Base-by-base conservation (phyloP, 306 rosid species). In the Vigna reflexopilosa region DNA sequence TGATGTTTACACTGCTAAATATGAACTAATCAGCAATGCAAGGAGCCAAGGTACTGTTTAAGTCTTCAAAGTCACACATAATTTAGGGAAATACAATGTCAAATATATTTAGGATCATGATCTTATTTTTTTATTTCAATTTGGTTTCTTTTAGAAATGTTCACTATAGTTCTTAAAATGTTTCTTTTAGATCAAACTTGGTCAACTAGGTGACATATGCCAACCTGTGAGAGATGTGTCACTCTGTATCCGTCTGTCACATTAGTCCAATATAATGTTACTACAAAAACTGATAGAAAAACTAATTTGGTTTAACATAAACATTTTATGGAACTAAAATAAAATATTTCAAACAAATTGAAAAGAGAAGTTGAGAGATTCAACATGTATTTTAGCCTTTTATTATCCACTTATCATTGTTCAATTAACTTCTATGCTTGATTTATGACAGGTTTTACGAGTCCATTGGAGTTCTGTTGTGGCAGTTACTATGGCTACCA, bases 391-490 rank as follows among this genome's bases (percentile, higher is more conserved):
- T 45, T 10, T 45, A 45, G 6, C 1, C 15, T 1, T 36, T 42
- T 2, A 30, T 3, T 61, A 13, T 59, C 22, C 45, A 45, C 40
- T 73, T 32, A 42, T 2, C 17, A 42, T 32, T 58, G 50, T 42
- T 24, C 0, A 26, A 38, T 16, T 54, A 74, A 81, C 67, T 63
- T 63, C 13, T 9, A 20, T 70, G 61, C 12, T 70, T 34, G 76
- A 45, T 19, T 84, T 66, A 62, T 82, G 82, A 75, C 88, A 90
- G 98, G 96, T 61, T 92, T 94, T 88, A 87, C 80, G 24, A 84
- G 78, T 85, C 97, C 98, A 42, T 68, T 90, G 70, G 88, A 82
- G 44, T 89, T 94, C 67, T 94, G 97, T 75, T 94, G 98, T 75
- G 98, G 98, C n/a, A 92, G 91, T 82, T 89, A 65, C 83, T 76